Conservation (phyloP, 2,329 filamentous ascomycete genomes). For the Pseudogymnoascus sp. region DNA sequence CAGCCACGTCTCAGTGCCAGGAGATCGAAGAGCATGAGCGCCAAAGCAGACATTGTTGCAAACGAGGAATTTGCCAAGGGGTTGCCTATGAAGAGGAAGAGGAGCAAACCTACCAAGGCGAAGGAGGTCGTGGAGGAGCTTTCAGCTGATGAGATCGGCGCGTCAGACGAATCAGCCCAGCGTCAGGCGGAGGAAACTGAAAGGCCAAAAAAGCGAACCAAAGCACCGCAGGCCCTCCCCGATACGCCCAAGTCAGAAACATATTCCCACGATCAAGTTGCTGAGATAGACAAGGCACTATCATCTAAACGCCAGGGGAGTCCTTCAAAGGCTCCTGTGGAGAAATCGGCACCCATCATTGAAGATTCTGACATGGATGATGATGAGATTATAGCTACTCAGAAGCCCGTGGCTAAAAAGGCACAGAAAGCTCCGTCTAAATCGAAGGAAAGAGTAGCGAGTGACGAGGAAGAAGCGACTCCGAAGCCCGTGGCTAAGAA, state of each 20-base stretch:
- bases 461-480: neutral
- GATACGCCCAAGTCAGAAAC: neutral
- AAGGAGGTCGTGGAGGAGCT: neutral
- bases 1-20: slow-evolving; percentile 12
- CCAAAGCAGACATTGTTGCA: slow-evolving; percentile 4
- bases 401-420: neutral
- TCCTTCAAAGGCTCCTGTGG: neutral
- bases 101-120: neutral
- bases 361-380: slow-evolving; percentile 1
- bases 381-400: neutral
- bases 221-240: neutral
- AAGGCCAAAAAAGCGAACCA: neutral
- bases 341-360: neutral
- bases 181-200: neutral
- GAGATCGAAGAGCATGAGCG: slow-evolving; percentile 11
- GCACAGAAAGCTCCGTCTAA: neutral
- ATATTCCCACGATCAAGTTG: neutral
- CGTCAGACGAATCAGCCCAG: neutral
- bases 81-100: neutral
- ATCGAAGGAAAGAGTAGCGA: no score
- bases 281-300: neutral
- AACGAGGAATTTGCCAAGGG: slow-evolving; percentile 2
- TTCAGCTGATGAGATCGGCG: slow-evolving; percentile 1
- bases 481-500: neutral
- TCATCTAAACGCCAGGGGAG: neutral